These are phyloP conservation scores for Blastocystis sp. DNA, from an alignment of 352 stramenopile genomes.

Conservation along the genomic window DNA sequence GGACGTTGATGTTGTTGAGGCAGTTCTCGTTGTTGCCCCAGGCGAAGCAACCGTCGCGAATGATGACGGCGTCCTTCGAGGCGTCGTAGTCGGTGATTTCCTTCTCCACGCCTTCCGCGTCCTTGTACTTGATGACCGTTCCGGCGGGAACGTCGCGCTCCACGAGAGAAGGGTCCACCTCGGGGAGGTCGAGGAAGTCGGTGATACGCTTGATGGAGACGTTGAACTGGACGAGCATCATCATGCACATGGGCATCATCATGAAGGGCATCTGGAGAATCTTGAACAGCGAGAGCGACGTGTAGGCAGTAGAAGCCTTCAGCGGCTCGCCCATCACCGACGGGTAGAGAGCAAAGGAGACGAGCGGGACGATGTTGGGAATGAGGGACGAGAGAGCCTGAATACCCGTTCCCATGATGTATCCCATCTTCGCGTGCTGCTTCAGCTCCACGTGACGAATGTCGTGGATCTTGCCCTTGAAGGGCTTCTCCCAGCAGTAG, in stretches of 20 bases:
- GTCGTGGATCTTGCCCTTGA: constrained; percentile 70
- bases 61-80: background rate
- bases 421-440: constrained; percentile 64
- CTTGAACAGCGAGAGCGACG: constrained; percentile 69
- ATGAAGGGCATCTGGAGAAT: constrained; percentile 70
- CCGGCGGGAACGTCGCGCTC: constrained; percentile 21
- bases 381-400: constrained; percentile 67
- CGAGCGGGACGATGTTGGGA: constrained; percentile 67
- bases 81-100: background rate
- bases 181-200: constrained; percentile 74
- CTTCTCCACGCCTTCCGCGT: constrained; percentile 46
- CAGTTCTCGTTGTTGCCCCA: background rate
- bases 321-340: constrained; percentile 58
- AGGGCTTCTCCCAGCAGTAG: constrained; percentile 77
- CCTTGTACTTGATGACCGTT: background rate
- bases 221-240: constrained; percentile 71
- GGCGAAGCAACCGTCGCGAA: background rate
- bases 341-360: constrained; percentile 67
- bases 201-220: constrained; percentile 73
- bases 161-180: constrained; percentile 64
- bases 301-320: constrained; percentile 67
- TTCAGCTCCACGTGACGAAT: constrained; percentile 68
- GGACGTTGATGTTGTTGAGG: background rate
- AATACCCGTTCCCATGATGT: constrained; percentile 65
- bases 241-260: constrained; percentile 68